Percentiles rank a stretch among this genome's conserved stretches.
These are phyloP conservation scores for Linnemannia zychae DNA, from an alignment of 192 early-diverging fungal species.

Conservation along the genomic window DNA sequence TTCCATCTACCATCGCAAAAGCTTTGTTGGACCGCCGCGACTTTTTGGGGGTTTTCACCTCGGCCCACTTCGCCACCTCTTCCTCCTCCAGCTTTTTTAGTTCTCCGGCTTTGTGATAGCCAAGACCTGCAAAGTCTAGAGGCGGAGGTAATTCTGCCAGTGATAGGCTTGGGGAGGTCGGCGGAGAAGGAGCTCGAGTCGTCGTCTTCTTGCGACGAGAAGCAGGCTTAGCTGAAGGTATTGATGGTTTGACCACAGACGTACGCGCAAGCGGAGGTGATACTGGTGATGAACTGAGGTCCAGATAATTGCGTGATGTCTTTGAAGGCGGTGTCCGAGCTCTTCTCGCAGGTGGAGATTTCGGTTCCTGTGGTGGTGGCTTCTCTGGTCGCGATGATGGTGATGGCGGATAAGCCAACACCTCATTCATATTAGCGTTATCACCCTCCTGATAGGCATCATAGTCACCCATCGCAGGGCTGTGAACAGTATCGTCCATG, in stretches of 20 bases:
- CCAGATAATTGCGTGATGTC: neutral
- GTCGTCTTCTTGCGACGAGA: neutral
- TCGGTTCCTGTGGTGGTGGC: neutral
- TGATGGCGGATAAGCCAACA: neutral
- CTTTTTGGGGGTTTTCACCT: constrained; percentile 16
- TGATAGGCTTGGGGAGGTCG: neutral
- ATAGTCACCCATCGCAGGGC: neutral
- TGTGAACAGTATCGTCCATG: neutral
- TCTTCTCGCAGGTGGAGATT: neutral
- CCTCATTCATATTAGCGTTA: neutral
- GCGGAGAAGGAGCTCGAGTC: neutral
- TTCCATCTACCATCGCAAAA: too few species aligned
- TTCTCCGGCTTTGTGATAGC: constrained; percentile 10
- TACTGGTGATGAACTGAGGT: neutral
- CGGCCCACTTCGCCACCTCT: neutral
- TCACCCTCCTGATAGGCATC: neutral
- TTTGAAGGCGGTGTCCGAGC: too few species aligned
- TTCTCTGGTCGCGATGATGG: neutral
- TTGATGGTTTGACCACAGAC: neutral
- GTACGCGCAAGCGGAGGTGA: too few species aligned
- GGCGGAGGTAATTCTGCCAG: constrained; percentile 30
- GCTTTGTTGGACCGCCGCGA: neutral
- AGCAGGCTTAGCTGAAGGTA: neutral
- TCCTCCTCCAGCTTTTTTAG: neutral
- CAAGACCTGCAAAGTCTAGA: constrained; percentile 34